Evolutionary conservation across 176 grass and related monocot genomes (phyloP).

Genomic region (Ampelocalamus luodianensis): DNA sequence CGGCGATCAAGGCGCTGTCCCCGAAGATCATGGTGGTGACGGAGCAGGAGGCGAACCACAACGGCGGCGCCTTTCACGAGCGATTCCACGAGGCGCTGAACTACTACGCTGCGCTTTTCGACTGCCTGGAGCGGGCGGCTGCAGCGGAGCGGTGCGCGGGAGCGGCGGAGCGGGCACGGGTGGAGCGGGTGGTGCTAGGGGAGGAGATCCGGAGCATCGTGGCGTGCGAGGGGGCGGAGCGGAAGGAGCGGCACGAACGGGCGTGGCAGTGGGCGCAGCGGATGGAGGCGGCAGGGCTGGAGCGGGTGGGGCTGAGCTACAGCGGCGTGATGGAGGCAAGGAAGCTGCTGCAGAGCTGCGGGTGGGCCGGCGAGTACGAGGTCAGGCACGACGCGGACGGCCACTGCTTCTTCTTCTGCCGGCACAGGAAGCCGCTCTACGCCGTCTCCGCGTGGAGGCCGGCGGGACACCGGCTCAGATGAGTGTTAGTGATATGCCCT

Average conservation of each 20-base stretch:
- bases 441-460: slow-evolving; percentile 59
- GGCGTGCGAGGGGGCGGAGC: slow-evolving; percentile 52
- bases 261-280: slow-evolving; percentile 43
- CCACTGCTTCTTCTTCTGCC: slow-evolving; percentile 58
- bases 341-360: slow-evolving; percentile 61
- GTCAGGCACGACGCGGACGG: slow-evolving; percentile 49
- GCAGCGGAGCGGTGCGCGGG: background rate
- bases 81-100: slow-evolving; percentile 59
- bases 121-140: slow-evolving; percentile 48
- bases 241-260: slow-evolving; percentile 54
- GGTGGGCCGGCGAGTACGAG: slow-evolving; percentile 47
- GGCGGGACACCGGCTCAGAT: background rate
- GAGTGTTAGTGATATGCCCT: background rate
- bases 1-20: slow-evolving; percentile 17
- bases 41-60: slow-evolving; percentile 64
- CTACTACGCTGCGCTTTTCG: slow-evolving; percentile 62
- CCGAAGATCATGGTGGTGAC: slow-evolving; percentile 50
- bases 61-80: slow-evolving; percentile 48
- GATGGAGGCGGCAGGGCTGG: slow-evolving; percentile 54
- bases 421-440: slow-evolving; percentile 58
- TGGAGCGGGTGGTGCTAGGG: slow-evolving; percentile 43
- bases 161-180: slow-evolving; percentile 39
- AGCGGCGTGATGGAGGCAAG: slow-evolving; percentile 57
- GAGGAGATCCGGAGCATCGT: slow-evolving; percentile 56
- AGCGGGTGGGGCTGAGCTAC: slow-evolving; percentile 53